Percentiles rank a stretch among this genome's conserved stretches.
phyloP scores from a whole-genome alignment of 345 rosid species.

The Lepidium sativum region DNA sequence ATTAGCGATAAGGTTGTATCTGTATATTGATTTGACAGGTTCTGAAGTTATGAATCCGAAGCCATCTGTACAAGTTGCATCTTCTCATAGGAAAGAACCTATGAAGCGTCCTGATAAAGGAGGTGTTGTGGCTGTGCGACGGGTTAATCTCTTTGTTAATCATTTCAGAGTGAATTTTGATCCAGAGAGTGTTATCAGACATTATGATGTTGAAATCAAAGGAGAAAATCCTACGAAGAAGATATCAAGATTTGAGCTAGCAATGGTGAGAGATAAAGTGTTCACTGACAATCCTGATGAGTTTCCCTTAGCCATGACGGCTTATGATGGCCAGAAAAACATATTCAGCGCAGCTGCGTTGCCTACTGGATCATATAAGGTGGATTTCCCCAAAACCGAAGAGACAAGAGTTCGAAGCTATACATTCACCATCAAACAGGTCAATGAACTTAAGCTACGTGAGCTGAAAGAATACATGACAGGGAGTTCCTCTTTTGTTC shows the following conservation, averaged over 20 bases:
- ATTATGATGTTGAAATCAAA: constrained; percentile 62
- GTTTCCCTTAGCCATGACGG: constrained; percentile 57
- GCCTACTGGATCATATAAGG: constrained; percentile 42
- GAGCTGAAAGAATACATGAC: constrained; percentile 55
- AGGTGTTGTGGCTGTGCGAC: constrained; percentile 36
- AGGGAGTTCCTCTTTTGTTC: constrained; percentile 26
- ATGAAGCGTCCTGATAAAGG: constrained; percentile 61
- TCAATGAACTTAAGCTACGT: constrained; percentile 50
- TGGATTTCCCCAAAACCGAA: constrained; percentile 38
- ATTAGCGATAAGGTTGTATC: neutral
- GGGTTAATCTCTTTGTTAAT: constrained; percentile 44
- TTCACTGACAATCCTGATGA: constrained; percentile 32
- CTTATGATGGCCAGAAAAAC: constrained; percentile 82
- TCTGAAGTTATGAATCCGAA: neutral
- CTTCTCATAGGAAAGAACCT: constrained; percentile 25
- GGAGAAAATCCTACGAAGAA: constrained; percentile 26
- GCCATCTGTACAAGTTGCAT: constrained; percentile 13
- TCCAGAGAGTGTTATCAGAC: constrained; percentile 38
- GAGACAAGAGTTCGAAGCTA: constrained; percentile 32
- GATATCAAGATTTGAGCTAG: constrained; percentile 35
- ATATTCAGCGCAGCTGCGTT: constrained; percentile 55
- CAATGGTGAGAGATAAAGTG: constrained; percentile 47
- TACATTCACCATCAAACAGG: constrained; percentile 41
- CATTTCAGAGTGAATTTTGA: constrained; percentile 53
- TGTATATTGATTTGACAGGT: constrained; percentile 2